Evolutionary conservation across 1,284 basidiomycete species (phyloP), one percentile per base, ranked within the genome.

Genomic region (Malassezia caprae): DNA sequence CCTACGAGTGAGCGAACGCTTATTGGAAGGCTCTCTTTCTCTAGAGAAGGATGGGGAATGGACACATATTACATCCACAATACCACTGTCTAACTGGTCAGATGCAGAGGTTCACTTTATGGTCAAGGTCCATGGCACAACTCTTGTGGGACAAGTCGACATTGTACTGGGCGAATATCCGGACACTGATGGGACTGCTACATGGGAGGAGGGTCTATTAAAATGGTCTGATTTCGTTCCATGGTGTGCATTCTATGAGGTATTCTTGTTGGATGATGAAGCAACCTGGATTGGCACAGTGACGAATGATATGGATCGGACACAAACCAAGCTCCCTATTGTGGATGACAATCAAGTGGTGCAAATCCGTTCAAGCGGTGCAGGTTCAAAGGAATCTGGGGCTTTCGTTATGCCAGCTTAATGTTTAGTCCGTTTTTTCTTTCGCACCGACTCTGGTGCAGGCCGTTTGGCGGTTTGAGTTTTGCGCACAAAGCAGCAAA

Each of bases 401-500:
- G 37, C 41, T 32, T 40, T 51, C 8, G 49, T 35, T 30, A 41
- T 49, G 48, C 48, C 27, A 11, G 19, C 24, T 19, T 49, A 41
- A 31, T 27, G 46, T 11, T 15, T 35, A 13, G 26, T 13, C 12
- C 39, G 24, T 31, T 49, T 49, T 26, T 23, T 10, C 17, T 35
- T 23, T 35, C 7, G 13, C 10, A 15, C 13, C 19, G 27, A 11
- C 30, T 41, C 26, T 23, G 28, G n/a, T 6, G 19, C 19, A 1
- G 8, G n/a, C 19, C 26, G 19, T 19, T 48, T 48, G 32, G 19
- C 12, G 13, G 31, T 35, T 2, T 8, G 27, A 6, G 8, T 7
- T 7, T 17, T 31, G 21, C 58, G 52, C 10, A 63, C 58, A 32
- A 71, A 71, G 39, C 60, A 64, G 28, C 63, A 64, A 3, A 71